phyloP scores from a whole-genome alignment of 2,329 filamentous ascomycete species.

The Cladosporium velox region DNA sequence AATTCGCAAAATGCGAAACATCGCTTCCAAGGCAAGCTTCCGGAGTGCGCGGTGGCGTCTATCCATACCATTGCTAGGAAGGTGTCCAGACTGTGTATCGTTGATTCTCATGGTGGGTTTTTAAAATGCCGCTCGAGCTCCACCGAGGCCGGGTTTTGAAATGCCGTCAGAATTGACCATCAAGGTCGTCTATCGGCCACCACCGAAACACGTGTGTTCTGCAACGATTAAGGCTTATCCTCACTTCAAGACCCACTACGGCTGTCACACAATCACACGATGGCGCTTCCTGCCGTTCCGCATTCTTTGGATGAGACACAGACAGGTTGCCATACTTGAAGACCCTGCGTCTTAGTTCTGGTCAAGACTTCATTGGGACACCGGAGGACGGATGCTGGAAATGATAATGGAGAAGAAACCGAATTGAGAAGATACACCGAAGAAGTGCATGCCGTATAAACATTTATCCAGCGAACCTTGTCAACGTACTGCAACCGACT shows the following conservation, averaged over 20 bases:
- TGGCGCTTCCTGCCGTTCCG: background rate
- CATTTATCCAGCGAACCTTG: background rate
- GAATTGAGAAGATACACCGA: background rate
- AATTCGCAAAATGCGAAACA: background rate
- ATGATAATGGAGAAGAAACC: background rate
- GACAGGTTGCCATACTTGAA: background rate
- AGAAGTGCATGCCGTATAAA: background rate
- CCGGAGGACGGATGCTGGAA: background rate
- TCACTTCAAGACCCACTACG: background rate
- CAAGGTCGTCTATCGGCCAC: background rate
- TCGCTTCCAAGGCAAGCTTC: background rate
- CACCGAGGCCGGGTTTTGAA: background rate
- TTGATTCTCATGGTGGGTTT: background rate
- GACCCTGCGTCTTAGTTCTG: background rate
- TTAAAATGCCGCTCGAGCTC: background rate
- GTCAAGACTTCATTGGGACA: background rate
- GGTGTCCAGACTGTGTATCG: background rate
- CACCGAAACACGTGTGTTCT: background rate
- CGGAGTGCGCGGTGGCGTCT: background rate
- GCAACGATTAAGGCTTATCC: background rate
- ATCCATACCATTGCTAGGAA: background rate
- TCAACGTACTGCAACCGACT: background rate
- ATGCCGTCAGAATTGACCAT: background rate
- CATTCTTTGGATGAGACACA: background rate
- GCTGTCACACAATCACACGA: background rate